phyloP scores from a whole-genome alignment of 208 protist species.

The Trypanosoma congolense region DNA sequence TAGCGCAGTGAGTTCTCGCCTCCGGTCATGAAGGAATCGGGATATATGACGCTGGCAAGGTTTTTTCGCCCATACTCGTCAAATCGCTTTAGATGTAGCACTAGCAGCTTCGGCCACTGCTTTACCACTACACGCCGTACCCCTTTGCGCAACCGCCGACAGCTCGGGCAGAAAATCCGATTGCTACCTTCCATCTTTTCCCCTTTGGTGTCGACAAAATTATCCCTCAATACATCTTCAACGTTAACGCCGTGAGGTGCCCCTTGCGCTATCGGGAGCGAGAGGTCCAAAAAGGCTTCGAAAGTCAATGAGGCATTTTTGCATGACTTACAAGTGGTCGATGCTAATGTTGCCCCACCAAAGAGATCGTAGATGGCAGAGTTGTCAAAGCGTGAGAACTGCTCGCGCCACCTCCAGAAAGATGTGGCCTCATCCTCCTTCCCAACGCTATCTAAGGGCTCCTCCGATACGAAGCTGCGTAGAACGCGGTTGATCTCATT shows the following conservation, averaged over 20 bases:
- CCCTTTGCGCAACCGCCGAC: slow-evolving; percentile 52
- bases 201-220: slow-evolving; percentile 44
- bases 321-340: slow-evolving; percentile 49
- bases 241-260: neutral
- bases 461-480: no score
- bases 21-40: slow-evolving; percentile 38
- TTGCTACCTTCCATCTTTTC: slow-evolving; percentile 55
- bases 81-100: slow-evolving; percentile 84
- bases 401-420: slow-evolving; percentile 45
- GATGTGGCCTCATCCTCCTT: slow-evolving; percentile 44
- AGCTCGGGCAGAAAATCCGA: slow-evolving; percentile 55
- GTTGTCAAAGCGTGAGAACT: slow-evolving; percentile 46
- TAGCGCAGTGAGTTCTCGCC: slow-evolving; percentile 34
- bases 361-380: slow-evolving; percentile 81
- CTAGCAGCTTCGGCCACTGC: slow-evolving; percentile 62
- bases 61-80: slow-evolving; percentile 56
- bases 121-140: slow-evolving; percentile 35
- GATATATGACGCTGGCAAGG: slow-evolving; percentile 43
- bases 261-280: slow-evolving; percentile 36
- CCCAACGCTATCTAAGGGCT: slow-evolving; percentile 54
- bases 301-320: slow-evolving; percentile 52
- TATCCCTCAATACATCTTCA: slow-evolving; percentile 31
- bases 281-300: slow-evolving; percentile 75
- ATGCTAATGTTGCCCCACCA: slow-evolving; percentile 55
- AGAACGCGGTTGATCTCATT: slow-evolving; percentile 69